These are phyloP conservation scores for Fonsecaea nubica DNA, from an alignment of 2,329 filamentous ascomycete genomes.

Conservation along the genomic window DNA sequence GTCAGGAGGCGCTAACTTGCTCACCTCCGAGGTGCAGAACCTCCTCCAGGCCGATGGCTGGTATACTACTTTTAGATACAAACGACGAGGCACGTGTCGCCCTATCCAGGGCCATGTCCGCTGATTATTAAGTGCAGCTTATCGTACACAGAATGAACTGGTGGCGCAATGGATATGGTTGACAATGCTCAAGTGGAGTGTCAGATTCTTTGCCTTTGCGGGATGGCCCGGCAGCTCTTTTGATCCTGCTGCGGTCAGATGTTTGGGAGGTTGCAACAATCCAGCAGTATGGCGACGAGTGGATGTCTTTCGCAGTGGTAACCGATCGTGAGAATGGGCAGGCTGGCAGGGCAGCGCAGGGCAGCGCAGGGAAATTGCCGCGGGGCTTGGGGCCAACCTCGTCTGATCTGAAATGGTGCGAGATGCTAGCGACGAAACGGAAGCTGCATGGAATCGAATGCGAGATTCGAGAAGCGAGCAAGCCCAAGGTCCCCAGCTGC, in stretches of 20 bases:
- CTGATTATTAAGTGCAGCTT: neutral
- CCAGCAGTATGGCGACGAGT: neutral
- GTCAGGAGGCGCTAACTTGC: neutral
- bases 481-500: neutral
- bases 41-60: neutral
- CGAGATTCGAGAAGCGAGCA: constrained; percentile 19
- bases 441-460: constrained; percentile 17
- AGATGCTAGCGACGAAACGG: constrained; percentile 20
- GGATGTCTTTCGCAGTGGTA: neutral
- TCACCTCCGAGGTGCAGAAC: neutral
- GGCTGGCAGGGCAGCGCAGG: too few relatives aligned
- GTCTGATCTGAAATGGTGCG: constrained; percentile 7
- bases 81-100: neutral
- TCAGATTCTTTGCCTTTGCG: neutral
- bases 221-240: constrained; percentile 3
- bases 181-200: neutral
- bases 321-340: neutral
- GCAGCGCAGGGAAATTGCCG: constrained; percentile 2
- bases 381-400: neutral
- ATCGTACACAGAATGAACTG: neutral
- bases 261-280: neutral
- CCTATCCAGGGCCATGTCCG: too few relatives aligned
- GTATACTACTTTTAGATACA: constrained; percentile 19
- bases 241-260: neutral
- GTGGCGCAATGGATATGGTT: neutral